Conservation (phyloP, 257 asterid genomes). For the Plectranthus barbatus region DNA sequence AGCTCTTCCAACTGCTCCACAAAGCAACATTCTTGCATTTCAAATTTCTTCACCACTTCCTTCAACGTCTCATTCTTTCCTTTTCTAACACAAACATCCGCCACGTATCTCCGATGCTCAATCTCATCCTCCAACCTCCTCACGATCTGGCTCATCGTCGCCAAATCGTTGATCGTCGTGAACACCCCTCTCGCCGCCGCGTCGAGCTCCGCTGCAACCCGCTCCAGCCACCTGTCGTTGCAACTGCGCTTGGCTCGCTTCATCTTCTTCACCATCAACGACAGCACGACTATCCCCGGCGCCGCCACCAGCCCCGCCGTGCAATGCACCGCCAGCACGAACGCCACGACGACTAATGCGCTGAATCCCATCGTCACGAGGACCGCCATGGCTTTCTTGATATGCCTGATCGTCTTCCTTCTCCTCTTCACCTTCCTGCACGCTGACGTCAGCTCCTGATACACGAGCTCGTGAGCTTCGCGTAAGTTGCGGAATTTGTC, state of each 20-base stretch:
- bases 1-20: constrained; percentile 52
- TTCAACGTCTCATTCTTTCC: constrained; percentile 45
- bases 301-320: constrained; percentile 25
- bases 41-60: constrained; percentile 44
- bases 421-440: constrained; percentile 31
- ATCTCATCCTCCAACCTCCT: constrained; percentile 44
- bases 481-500: constrained; percentile 31
- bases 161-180: constrained; percentile 57
- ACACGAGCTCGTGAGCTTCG: constrained; percentile 21
- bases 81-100: constrained; percentile 41
- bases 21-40: constrained; percentile 24
- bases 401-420: constrained; percentile 10
- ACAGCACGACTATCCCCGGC: constrained; percentile 15
- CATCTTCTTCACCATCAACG: constrained; percentile 13
- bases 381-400: constrained; percentile 24
- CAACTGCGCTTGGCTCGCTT: background rate
- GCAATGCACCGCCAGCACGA: constrained; percentile 34
- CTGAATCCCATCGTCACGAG: constrained; percentile 22
- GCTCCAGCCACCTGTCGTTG: constrained; percentile 8
- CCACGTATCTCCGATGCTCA: constrained; percentile 42
- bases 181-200: constrained; percentile 62
- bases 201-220: constrained; percentile 40
- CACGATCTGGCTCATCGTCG: constrained; percentile 44
- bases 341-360: constrained; percentile 18
- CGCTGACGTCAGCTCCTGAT: constrained; percentile 31